Evolutionary conservation across 129 eudicot genomes (phyloP), one percentile per base, ranked within the genome.

Genomic region (Solidago caesia): DNA sequence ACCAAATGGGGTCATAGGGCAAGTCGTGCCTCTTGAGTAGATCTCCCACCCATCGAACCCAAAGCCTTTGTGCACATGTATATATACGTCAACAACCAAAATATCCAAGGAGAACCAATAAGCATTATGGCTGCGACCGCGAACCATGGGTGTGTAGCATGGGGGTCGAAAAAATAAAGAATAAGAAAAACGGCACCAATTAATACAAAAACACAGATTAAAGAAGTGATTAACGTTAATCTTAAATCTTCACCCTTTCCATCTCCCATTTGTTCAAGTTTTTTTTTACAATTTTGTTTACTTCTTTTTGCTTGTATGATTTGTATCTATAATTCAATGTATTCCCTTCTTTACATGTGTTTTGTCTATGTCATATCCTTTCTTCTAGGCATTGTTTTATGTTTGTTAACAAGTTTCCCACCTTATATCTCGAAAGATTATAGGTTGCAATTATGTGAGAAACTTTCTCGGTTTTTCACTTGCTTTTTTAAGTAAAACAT

Each of bases 71-170:
- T 55, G 82, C 88, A 87, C 45, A 90, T 72, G 81, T 83, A 89
- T n/a, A 87, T 13, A 74, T 84, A 89, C 13, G 88, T 83, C 74
- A 83, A 4, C 43, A 89, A 15, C 96, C 96, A 89, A 73, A 89
- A 89, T 61, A 87, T 55, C 92, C 92, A 89, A 12, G 96, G 96
- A 9, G 82, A 73, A 15, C 84, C 92, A 11, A 89, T 83, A 29
- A 89, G 73, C 52, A 76, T 11, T 44, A 87, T 59, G 49, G 92
- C 88, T 0, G 75, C 86, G 14, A 75, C 46, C 0, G 89, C 88
- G 47, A 63, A 87, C 92, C 89, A 87, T 3, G 92, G 88, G 29
- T 81, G 79, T 5, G 92, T 81, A 12, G 67, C 45, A 2, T 62
- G 56, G 0, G 89, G 84, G 39, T 79, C 70, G 59, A 79, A 83